Conservation (phyloP, 257 asterid genomes). For the Solanum chiquidenum region DNA sequence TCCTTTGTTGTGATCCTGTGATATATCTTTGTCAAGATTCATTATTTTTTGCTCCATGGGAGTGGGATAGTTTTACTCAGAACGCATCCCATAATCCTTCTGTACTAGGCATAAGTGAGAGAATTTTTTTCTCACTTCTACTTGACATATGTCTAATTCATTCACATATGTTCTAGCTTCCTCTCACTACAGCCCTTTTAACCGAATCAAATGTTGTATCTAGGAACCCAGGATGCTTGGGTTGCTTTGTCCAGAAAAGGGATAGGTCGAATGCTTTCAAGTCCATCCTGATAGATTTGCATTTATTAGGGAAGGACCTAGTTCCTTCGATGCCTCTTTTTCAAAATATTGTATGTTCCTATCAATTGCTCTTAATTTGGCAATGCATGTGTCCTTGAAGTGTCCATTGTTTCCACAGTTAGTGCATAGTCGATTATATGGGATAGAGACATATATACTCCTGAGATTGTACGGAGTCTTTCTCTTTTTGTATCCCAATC, state of each 20-base stretch:
- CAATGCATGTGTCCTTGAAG: neutral
- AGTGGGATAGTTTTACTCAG: neutral
- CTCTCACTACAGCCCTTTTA: neutral
- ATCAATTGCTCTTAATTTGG: neutral
- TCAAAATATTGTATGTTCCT: neutral
- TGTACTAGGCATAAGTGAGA: neutral
- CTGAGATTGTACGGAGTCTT: neutral
- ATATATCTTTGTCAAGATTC: neutral
- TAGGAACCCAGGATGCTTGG: neutral
- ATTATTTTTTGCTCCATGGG: neutral
- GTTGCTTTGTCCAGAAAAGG: neutral
- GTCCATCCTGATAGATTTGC: neutral
- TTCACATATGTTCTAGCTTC: neutral
- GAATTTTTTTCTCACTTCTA: neutral
- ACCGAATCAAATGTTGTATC: neutral
- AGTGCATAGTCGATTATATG: neutral
- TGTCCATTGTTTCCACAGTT: neutral
- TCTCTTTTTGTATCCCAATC: neutral
- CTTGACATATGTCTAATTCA: neutral
- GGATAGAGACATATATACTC: neutral
- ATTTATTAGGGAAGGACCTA: no score
- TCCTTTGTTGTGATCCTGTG: neutral
- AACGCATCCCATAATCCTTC: neutral
- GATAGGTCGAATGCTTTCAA: neutral
- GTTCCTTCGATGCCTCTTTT: neutral